Evolutionary conservation across 192 early-diverging fungal species (phyloP).

Genomic region (Coemansia reversa): DNA sequence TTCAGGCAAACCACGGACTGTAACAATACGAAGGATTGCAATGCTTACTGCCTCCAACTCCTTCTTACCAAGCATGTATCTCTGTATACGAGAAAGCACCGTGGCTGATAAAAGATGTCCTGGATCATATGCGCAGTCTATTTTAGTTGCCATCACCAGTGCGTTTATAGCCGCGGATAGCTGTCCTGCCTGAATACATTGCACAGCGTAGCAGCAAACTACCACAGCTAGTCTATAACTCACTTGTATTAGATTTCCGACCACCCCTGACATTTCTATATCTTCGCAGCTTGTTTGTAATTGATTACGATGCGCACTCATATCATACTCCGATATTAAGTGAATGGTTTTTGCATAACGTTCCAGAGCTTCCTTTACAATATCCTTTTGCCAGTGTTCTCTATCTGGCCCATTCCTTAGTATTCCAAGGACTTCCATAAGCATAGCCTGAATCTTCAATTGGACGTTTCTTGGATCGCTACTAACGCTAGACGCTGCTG

Average conservation of each 20-base stretch:
- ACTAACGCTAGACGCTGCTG: neutral
- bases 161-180: neutral
- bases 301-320: neutral
- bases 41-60: neutral
- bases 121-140: constrained; percentile 5
- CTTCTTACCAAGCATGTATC: neutral
- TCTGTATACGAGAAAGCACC: neutral
- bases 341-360: neutral
- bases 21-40: neutral
- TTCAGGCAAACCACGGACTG: neutral
- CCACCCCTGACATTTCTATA: neutral
- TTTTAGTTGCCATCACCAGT: neutral
- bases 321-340: neutral
- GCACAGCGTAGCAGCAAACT: neutral
- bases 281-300: neutral
- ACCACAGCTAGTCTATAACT: neutral
- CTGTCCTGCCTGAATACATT: neutral
- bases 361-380: neutral
- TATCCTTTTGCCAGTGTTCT: neutral
- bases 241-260: neutral
- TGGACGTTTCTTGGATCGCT: neutral
- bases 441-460: neutral
- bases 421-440: neutral
- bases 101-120: constrained; percentile 1
- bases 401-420: neutral